A percentile compares a stretch with the other conserved stretches of the same genome.
Evolutionary conservation across 1,284 basidiomycete species (phyloP).

Genomic region (Microbotryum violaceum): DNA sequence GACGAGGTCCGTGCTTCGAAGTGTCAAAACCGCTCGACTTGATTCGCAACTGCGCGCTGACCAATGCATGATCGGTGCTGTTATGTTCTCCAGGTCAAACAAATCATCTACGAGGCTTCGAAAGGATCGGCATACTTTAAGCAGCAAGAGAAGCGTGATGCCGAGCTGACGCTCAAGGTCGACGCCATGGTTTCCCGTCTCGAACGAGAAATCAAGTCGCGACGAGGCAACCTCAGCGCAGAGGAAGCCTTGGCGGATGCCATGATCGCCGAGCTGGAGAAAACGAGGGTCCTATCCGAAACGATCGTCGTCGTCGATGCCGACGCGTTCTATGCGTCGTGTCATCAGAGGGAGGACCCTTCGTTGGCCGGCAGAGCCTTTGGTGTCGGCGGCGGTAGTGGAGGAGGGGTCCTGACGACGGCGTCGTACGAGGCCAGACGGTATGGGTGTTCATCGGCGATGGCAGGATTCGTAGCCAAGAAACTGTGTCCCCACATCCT

Average conservation of each 20-base stretch:
- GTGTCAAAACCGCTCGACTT: background rate
- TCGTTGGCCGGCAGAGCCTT: conserved; percentile 63
- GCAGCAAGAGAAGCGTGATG: conserved; percentile 77
- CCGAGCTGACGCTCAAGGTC: conserved; percentile 53
- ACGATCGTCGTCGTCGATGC: conserved; percentile 73
- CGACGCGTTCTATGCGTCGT: conserved; percentile 57
- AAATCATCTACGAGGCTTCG: conserved; percentile 31
- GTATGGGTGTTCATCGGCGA: conserved; percentile 50
- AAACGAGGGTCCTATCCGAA: conserved; percentile 69
- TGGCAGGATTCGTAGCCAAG: conserved; percentile 73
- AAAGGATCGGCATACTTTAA: conserved; percentile 40
- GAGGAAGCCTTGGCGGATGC: conserved; percentile 51
- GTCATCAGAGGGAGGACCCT: conserved; percentile 54
- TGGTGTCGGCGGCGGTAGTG: conserved; percentile 53
- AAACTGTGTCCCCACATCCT: conserved; percentile 90
- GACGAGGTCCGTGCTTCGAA: conserved; percentile 9
- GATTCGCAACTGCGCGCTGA: background rate
- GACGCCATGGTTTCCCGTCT: conserved; percentile 9
- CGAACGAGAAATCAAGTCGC: conserved; percentile 1
- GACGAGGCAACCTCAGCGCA: background rate
- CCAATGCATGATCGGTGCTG: background rate
- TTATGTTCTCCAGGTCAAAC: conserved; percentile 12
- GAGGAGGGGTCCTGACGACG: conserved; percentile 64
- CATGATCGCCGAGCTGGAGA: conserved; percentile 59
- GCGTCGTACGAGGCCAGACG: conserved; percentile 87